Percentiles rank a stretch among this genome's conserved stretches.
Evolutionary conservation across 2,329 filamentous ascomycete species (phyloP).

Genomic region (Penicillium griseofulvum): DNA sequence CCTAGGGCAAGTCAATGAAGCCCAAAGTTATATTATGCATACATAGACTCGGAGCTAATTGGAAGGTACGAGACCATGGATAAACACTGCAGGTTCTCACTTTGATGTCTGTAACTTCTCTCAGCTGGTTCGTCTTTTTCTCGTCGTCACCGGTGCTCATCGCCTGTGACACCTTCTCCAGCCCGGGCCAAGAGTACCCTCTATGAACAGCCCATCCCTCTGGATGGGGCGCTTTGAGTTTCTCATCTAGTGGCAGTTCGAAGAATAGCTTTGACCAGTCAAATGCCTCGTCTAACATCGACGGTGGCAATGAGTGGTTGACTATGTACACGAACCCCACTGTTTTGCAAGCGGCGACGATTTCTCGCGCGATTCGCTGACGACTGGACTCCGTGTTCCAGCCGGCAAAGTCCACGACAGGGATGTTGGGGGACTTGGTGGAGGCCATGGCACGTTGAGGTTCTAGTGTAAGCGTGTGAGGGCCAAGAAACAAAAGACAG

Average conservation of each 20-base stretch:
- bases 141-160: slow-evolving; percentile 43
- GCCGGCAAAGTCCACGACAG: slow-evolving; percentile 41
- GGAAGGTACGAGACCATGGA: slow-evolving; percentile 2
- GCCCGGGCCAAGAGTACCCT: slow-evolving; percentile 56
- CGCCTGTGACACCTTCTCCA: slow-evolving; percentile 54
- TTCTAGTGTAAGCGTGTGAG: not conserved
- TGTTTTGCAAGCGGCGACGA: slow-evolving; percentile 43
- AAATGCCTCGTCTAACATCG: slow-evolving; percentile 46
- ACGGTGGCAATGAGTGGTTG: slow-evolving; percentile 46
- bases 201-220: slow-evolving; percentile 51
- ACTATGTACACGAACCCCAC: slow-evolving; percentile 52
- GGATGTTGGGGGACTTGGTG: slow-evolving; percentile 25
- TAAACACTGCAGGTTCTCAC: slow-evolving; percentile 30
- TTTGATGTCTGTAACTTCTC: slow-evolving; percentile 53
- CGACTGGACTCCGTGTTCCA: slow-evolving; percentile 35
- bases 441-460: not conserved
- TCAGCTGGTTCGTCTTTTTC: slow-evolving; percentile 42
- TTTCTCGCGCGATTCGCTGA: slow-evolving; percentile 36
- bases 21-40: not conserved
- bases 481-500: not conserved
- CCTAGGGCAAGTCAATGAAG: slow-evolving; percentile 32
- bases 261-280: slow-evolving; percentile 46
- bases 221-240: slow-evolving; percentile 52
- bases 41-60: not conserved
- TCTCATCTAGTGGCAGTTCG: slow-evolving; percentile 44